These are phyloP conservation scores for Fusarium continuum DNA, from an alignment of 2,329 filamentous ascomycete genomes.

Conservation along the genomic window DNA sequence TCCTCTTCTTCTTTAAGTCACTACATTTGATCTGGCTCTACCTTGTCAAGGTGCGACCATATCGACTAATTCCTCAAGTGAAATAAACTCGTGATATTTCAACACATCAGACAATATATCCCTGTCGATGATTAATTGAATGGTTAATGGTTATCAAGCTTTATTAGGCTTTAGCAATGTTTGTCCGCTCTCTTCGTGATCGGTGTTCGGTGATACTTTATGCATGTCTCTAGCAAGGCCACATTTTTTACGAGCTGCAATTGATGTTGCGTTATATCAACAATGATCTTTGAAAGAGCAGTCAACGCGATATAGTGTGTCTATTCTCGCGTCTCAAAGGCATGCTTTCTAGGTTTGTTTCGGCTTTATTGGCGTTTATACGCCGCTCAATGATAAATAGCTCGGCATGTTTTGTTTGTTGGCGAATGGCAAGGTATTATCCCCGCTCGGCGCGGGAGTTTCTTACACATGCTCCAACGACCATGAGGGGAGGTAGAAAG, in stretches of 20 bases:
- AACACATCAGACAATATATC: neutral
- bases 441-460: conserved; percentile 13
- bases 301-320: too few relatives aligned
- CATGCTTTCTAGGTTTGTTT: too few relatives aligned
- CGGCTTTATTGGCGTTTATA: neutral
- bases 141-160: neutral
- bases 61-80: conserved; percentile 1
- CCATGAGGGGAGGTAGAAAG: neutral
- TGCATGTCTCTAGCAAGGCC: neutral
- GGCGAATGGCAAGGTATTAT: conserved; percentile 3
- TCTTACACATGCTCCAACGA: conserved; percentile 4
- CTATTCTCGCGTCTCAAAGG: too few relatives aligned
- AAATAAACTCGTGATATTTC: conserved; percentile 14
- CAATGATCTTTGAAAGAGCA: neutral
- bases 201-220: neutral
- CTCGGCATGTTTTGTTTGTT: neutral
- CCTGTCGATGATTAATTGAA: neutral
- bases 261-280: neutral
- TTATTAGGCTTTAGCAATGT: neutral
- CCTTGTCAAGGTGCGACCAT: neutral
- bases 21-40: neutral
- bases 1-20: neutral
- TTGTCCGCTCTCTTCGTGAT: neutral
- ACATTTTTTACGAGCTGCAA: neutral
- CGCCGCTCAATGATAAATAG: neutral